phyloP scores from a whole-genome alignment of 2,329 filamentous ascomycete genomes.

The Phialophora expanda region DNA sequence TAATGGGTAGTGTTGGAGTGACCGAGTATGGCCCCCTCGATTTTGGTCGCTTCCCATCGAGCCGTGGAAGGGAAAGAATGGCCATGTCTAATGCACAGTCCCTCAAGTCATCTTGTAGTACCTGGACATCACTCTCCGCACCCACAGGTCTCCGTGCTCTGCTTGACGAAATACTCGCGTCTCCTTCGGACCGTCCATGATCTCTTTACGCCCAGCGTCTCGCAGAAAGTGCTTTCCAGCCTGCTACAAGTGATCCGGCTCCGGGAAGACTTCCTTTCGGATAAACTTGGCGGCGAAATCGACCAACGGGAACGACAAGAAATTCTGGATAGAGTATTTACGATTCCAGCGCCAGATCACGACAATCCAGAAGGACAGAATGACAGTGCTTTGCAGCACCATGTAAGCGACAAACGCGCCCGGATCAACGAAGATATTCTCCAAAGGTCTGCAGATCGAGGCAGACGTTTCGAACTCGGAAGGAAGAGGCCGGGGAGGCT shows the following conservation, averaged over 20 bases:
- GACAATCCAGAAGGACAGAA: conserved; percentile 2
- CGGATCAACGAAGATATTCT: not conserved
- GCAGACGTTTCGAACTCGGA: conserved; percentile 3
- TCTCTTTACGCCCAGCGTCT: not conserved
- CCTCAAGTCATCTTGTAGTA: too few relatives aligned
- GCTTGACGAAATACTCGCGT: not conserved
- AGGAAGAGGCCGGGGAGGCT: not conserved
- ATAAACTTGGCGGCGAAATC: conserved; percentile 13
- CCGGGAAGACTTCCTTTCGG: not conserved
- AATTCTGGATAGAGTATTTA: not conserved
- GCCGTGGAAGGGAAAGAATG: too few relatives aligned
- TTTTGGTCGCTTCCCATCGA: too few relatives aligned
- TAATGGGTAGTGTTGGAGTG: too few relatives aligned
- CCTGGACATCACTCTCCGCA: too few relatives aligned
- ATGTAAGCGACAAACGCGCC: conserved; percentile 5
- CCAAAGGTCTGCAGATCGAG: not conserved
- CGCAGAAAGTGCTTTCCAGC: not conserved
- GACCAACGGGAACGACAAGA: conserved; percentile 3
- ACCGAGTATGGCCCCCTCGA: too few relatives aligned
- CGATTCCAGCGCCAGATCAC: conserved; percentile 2
- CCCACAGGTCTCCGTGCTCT: not conserved
- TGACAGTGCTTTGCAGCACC: not conserved
- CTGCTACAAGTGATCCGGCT: not conserved
- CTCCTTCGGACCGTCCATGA: not conserved
- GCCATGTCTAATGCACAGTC: too few relatives aligned